phyloP scores from a whole-genome alignment of 2,329 filamentous ascomycete species.

The Neofusicoccum sp. region DNA sequence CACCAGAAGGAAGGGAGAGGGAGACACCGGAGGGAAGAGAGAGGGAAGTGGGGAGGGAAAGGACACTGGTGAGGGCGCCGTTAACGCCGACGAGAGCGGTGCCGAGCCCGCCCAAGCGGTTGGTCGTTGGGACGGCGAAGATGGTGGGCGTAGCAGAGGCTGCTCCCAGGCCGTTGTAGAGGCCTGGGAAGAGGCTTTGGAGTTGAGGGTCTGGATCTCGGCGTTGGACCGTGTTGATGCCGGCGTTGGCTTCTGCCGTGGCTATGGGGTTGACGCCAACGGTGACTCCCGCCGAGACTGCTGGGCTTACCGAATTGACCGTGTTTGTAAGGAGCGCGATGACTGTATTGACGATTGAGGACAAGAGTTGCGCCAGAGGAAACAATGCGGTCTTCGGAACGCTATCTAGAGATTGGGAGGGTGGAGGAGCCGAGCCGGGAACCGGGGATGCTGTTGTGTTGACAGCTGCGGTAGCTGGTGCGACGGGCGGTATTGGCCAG shows the following conservation, averaged over 20 bases:
- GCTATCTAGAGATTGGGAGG: too few relatives aligned
- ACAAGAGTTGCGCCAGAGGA: background rate
- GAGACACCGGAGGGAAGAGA: too few relatives aligned
- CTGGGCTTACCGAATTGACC: too few relatives aligned
- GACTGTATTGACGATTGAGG: background rate
- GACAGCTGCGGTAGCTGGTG: too few relatives aligned
- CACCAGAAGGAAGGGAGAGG: too few relatives aligned
- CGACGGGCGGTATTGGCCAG: too few relatives aligned
- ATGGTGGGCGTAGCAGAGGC: background rate
- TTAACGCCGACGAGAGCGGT: background rate
- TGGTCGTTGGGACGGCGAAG: background rate
- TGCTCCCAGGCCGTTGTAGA: background rate
- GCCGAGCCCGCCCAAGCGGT: background rate
- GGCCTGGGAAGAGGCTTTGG: background rate
- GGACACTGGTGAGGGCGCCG: background rate
- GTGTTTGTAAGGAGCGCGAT: background rate
- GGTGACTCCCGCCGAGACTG: background rate
- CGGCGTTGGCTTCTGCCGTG: background rate
- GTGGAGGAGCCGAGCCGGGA: too few relatives aligned
- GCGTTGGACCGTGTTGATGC: too few relatives aligned
- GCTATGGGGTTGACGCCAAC: background rate
- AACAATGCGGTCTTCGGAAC: background rate
- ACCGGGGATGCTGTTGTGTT: too few relatives aligned
- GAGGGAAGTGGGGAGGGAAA: background rate
- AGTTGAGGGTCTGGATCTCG: background rate